phyloP scores from a whole-genome alignment of 805 yeast genomes.

The Sugiyamaella boreocaroliniensis region DNA sequence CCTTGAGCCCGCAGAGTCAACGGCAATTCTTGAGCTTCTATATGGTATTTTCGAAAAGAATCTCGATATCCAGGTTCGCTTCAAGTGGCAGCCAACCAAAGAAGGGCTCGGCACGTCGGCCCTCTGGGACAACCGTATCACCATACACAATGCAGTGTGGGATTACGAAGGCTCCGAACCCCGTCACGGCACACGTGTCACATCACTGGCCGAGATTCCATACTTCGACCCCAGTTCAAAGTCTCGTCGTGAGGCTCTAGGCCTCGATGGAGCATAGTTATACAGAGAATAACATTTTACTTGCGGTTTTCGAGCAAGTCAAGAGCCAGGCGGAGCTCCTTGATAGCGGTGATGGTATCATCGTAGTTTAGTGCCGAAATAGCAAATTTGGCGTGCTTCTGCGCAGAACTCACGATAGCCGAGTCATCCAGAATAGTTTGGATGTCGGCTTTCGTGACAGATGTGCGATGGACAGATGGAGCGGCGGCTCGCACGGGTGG shows the following conservation, averaged over 20 bases:
- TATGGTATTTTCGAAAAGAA: constrained; percentile 43
- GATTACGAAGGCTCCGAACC: constrained; percentile 41
- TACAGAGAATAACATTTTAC: too few relatives aligned
- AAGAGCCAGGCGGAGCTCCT: constrained; percentile 47
- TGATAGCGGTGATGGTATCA: constrained; percentile 56
- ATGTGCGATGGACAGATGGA: constrained; percentile 7
- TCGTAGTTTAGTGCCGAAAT: constrained; percentile 67
- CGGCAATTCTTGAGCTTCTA: constrained; percentile 41
- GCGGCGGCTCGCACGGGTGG: constrained; percentile 9
- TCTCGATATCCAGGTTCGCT: constrained; percentile 45
- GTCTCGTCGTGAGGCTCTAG: constrained; percentile 12
- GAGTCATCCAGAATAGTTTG: constrained; percentile 30
- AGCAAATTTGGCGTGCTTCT: constrained; percentile 66
- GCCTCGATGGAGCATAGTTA: constrained; percentile 1
- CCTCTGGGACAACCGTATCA: constrained; percentile 54
- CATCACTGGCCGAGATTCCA: constrained; percentile 50
- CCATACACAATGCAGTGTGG: constrained; percentile 49
- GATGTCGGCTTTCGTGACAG: constrained; percentile 20
- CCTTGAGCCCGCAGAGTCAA: constrained; percentile 45
- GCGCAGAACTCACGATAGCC: constrained; percentile 37
- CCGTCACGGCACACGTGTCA: constrained; percentile 39
- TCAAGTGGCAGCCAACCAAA: constrained; percentile 38
- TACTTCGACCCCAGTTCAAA: constrained; percentile 34
- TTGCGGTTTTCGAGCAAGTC: constrained; percentile 23
- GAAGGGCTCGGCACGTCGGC: constrained; percentile 45